Evolutionary conservation across 257 asterid genomes (phyloP), one percentile per base, ranked within the genome.

Genomic region (Coffea canephora): DNA sequence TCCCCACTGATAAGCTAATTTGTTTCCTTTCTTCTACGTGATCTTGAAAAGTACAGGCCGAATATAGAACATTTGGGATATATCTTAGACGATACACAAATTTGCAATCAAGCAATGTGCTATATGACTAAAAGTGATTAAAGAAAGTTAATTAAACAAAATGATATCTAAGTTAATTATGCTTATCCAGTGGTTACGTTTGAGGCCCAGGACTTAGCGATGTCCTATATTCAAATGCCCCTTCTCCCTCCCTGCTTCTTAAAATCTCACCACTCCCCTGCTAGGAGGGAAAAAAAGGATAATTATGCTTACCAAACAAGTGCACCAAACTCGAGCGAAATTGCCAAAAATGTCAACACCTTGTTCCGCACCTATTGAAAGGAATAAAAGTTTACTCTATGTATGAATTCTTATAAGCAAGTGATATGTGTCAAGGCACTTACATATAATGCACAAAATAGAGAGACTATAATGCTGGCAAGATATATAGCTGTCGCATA

Each of bases 401-500:
- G 25, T 45, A 54, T 45, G 46, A 27, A 80, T 78, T 43, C 77
- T 59, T 49, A 78, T 46, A 52, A 75, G 31, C 68, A 66, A 83
- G 70, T 75, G 68, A 75, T 74, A 52, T 76, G 59, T 62, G 70
- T 21, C 80, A 80, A 77, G 82, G 41, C 55, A 91, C 99, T 91
- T 87, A 95, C 99, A 86, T 95, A 95, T 84, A 93, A 88, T 77
- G 99, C 99, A 82, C 93, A 92, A 80, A 95, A 90, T 73, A 95
- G 91, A 70, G 99, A 96, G 82, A 95, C 77, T 34, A 95, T 84
- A 83, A 93, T 92, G 94, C 99, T 95, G 85, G 97, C 91, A 81
- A 92, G 90, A 87, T 93, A 95, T 85, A 95, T 85, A 69, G 99
- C 96, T n/a, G 99, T 92, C 55, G 99, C 99, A 90, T 91, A 93